Evolutionary conservation across 1,284 basidiomycete species (phyloP).

Genomic region (Grifola frondosa): DNA sequence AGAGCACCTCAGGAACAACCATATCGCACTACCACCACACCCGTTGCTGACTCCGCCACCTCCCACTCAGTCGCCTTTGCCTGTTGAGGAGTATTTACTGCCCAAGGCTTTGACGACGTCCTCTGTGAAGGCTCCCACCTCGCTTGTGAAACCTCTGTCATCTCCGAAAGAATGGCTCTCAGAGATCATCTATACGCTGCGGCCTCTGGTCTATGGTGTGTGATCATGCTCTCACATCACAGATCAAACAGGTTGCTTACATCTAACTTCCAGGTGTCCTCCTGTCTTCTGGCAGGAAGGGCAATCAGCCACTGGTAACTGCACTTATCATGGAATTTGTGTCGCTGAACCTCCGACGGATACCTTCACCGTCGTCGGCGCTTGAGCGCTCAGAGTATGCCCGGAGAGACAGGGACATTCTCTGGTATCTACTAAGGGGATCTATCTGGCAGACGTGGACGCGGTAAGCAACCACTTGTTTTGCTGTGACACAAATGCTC

Average conservation of each 20-base stretch:
- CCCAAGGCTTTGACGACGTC: constrained; percentile 75
- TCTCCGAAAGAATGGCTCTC: constrained; percentile 71
- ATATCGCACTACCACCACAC: constrained; percentile 60
- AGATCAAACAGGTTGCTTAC: too few species aligned
- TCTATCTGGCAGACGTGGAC: constrained; percentile 89
- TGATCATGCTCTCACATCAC: too few species aligned
- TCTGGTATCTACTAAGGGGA: constrained; percentile 87
- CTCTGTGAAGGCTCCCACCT: constrained; percentile 65
- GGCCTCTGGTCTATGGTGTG: constrained; percentile 75
- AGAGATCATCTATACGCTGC: constrained; percentile 63
- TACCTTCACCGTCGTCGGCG: constrained; percentile 55
- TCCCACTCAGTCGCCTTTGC: constrained; percentile 47
- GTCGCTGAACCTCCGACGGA: constrained; percentile 65
- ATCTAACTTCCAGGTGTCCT: constrained; percentile 30
- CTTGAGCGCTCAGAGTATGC: constrained; percentile 82
- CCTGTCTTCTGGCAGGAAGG: constrained; percentile 34
- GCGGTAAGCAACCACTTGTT: constrained; percentile 43
- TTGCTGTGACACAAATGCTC: not conserved
- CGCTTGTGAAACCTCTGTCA: constrained; percentile 58
- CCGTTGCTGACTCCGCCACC: constrained; percentile 56
- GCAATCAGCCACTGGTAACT: constrained; percentile 52
- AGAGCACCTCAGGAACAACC: constrained; percentile 77
- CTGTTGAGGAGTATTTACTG: constrained; percentile 74
- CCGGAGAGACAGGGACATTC: constrained; percentile 74
- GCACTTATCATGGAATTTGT: constrained; percentile 64